Evolutionary conservation across 192 early-diverging fungal species (phyloP), one percentile per base, ranked within the genome.

Genomic region (Coemansia umbellata): DNA sequence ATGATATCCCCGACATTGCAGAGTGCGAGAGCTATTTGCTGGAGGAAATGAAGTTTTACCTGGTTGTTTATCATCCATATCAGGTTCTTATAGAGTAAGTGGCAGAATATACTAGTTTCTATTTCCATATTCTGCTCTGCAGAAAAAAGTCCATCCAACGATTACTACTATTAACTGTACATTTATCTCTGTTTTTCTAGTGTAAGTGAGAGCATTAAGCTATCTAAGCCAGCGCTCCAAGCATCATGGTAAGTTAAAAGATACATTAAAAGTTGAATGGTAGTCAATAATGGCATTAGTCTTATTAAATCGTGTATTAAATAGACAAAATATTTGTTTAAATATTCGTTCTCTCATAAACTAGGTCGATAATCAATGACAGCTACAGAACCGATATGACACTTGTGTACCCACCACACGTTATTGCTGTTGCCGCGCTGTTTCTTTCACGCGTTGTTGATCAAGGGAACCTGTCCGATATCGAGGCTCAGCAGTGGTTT

Each of bases 11-110:
- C 14, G 85, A 88, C 52, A 82, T 96, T 37, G 91, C 94, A 22
- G 94, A 94, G 41, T 93, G 89, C 71, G 94, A 96, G 58, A 94
- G 91, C 66, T 91, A 94, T 50, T 55, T 96, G 24, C 32, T 96
- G 27, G 94, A 96, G 58, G 92, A 92, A 17, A 81, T 96, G 50
- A 85, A 93, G 61, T 96, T 93, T 52, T 91, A 89, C 55, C 62
- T 91, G 45, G 86, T 95, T 50, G 83, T 93, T 0, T 92, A 84
- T 61, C 92, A 96, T 56, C 91, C 94, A 7, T 96, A 94, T 59
- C 82, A 86, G 19, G 80, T 87, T 4, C 75, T 96, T 2, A 83
- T 79, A 1, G 77, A 87, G 56, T 82, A 78, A 47, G 87, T 83
- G 15, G n/a, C n/a, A n/a, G n/a, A n/a, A n/a, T n/a, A n/a, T 35